Percentiles rank a stretch among this genome's conserved stretches.
These are phyloP conservation scores for Hypholoma fasciculare DNA, from an alignment of 768 basidiomycete genomes.

Conservation along the genomic window DNA sequence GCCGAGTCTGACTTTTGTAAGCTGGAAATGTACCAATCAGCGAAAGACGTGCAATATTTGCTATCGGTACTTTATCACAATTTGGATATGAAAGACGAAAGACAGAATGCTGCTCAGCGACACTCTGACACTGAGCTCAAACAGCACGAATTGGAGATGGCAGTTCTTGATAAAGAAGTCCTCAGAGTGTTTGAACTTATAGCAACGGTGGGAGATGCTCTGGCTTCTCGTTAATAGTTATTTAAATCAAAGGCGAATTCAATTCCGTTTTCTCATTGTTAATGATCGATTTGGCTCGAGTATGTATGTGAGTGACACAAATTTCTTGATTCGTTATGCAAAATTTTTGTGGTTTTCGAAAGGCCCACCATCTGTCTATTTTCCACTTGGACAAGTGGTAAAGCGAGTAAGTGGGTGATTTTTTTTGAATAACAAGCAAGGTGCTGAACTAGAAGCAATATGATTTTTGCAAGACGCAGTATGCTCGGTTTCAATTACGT, in stretches of 20 bases:
- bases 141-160: slow-evolving; percentile 40
- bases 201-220: slow-evolving; percentile 53
- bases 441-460: no score
- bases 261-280: neutral
- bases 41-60: slow-evolving; percentile 72
- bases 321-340: no score
- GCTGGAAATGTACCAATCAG: slow-evolving; percentile 58
- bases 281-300: neutral
- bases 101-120: slow-evolving; percentile 54
- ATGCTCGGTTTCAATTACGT: no score
- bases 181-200: slow-evolving; percentile 59
- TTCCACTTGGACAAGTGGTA: no score
- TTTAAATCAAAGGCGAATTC: neutral
- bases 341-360: no score
- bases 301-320: neutral
- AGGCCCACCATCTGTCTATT: no score
- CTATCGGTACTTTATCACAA: slow-evolving; percentile 74
- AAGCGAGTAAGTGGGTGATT: no score
- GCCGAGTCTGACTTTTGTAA: slow-evolving; percentile 67
- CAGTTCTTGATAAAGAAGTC: slow-evolving; percentile 51
- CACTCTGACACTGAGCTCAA: slow-evolving; percentile 46
- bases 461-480: no score
- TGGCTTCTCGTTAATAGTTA: slow-evolving; percentile 38
- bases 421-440: no score
- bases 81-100: slow-evolving; percentile 50